Evolutionary conservation across 2,329 filamentous ascomycete species (phyloP).

Genomic region (Exophiala sp.): DNA sequence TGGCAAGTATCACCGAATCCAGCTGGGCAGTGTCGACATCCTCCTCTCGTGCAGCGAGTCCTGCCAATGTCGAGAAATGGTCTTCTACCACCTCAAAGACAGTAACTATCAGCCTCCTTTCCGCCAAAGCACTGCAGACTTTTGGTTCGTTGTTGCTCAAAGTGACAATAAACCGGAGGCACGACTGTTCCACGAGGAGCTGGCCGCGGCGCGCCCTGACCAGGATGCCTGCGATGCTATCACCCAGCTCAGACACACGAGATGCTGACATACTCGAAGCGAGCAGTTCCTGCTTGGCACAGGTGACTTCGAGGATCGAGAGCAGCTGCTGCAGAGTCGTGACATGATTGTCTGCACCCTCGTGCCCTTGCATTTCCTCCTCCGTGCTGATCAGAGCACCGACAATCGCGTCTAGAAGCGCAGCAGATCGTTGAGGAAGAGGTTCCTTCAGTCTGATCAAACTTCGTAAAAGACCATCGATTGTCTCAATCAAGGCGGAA

Average conservation of each 20-base stretch:
- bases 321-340: constrained; percentile 14
- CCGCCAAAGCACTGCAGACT: constrained; percentile 63
- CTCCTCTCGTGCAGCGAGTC: constrained; percentile 32
- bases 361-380: background rate
- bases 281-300: constrained; percentile 8
- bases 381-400: constrained; percentile 5
- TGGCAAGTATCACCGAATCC: constrained; percentile 67
- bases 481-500: constrained; percentile 10
- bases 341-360: background rate
- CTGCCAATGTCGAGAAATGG: constrained; percentile 29
- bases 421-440: constrained; percentile 7
- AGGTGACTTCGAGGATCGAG: constrained; percentile 22
- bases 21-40: constrained; percentile 50
- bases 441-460: constrained; percentile 16
- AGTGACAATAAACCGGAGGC: constrained; percentile 71
- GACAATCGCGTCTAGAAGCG: constrained; percentile 12
- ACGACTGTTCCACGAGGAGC: constrained; percentile 31
- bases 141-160: constrained; percentile 72
- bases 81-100: constrained; percentile 35
- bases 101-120: constrained; percentile 34
- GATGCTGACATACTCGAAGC: constrained; percentile 1
- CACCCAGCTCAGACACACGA: constrained; percentile 14
- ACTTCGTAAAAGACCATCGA: constrained; percentile 25
- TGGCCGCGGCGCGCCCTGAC: constrained; percentile 9
- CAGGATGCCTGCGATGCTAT: constrained; percentile 16